Conservation (phyloP, 768 basidiomycete genomes). For the Calocybe indica region DNA sequence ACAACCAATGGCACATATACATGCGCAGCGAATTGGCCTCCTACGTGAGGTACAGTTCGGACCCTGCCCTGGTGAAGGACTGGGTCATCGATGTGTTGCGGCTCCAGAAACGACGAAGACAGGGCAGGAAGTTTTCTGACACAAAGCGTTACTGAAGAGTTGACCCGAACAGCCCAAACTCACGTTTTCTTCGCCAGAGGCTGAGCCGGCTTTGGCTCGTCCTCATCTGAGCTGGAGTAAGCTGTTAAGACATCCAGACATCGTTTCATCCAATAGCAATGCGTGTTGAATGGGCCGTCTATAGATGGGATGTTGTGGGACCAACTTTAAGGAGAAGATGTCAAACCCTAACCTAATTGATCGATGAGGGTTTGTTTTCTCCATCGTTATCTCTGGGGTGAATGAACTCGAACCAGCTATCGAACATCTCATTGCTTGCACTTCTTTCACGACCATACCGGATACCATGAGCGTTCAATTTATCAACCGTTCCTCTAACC, state of each 20-base stretch:
- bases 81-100: slow-evolving; percentile 65
- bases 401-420: not conserved
- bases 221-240: slow-evolving; percentile 48
- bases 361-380: too few species aligned
- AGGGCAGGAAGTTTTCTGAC: slow-evolving; percentile 60
- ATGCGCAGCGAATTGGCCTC: slow-evolving; percentile 81
- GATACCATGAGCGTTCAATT: slow-evolving; percentile 63
- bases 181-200: slow-evolving; percentile 36
- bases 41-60: slow-evolving; percentile 71
- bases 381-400: too few species aligned
- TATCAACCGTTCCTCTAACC: slow-evolving; percentile 56
- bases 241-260: slow-evolving; percentile 30
- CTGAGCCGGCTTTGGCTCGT: slow-evolving; percentile 17
- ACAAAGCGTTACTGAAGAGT: slow-evolving; percentile 1
- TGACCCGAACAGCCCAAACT: not conserved
- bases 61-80: slow-evolving; percentile 78
- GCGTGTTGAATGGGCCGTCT: not conserved
- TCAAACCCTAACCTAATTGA: not conserved
- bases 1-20: slow-evolving; percentile 65
- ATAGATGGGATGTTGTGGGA: not conserved
- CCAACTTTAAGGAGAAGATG: not conserved
- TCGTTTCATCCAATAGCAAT: slow-evolving; percentile 28
- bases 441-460: not conserved
- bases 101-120: slow-evolving; percentile 37
- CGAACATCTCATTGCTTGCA: not conserved